Base-by-base conservation (phyloP, 495 filamentous ascomycete genomes). In the Mycothermus thermophilus region DNA sequence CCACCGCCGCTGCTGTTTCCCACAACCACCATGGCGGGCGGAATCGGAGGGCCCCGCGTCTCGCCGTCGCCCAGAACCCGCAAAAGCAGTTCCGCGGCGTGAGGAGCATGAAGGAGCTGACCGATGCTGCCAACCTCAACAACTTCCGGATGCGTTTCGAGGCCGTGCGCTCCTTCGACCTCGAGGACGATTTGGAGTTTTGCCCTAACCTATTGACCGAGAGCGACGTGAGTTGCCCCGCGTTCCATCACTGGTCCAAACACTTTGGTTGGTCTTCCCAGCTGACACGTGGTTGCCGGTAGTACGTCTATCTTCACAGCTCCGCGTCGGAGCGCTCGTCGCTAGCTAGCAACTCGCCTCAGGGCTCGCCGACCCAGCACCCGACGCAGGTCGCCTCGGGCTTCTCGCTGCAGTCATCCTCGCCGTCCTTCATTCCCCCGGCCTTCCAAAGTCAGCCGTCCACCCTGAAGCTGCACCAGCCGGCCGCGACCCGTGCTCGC, bases 181-280 rank as follows among this genome's bases (percentile, higher is more conserved):
- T 99, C 46, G 88, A 95, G 47, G 90, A 97, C 53, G 90, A 97
- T 56, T 66, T 95, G 62, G 80, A 93, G 55, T 97, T 97, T 60
- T 95, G 90, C 55, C 90, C 90, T 3, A 75, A 78, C 46, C 71
- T 97, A 44, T 67, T 95, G 65, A 94, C 87, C 16, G 87, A 96
- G 56, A 86, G 77, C 60, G 90, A 97, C 74, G 88, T 94, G 76
- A 71, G 86, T 81, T 11, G 6, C 6, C 22, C 22, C 6, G 6
- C 22, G 22, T 6, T 11, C 22, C 22, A 6, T 11, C 22, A 6
- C 22, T 25, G 22, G 11, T 6, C 22, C 22, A 25, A 6, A 25
- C 6, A 11, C 22, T 25, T 42, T 35, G 35, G 30, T 24, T 34
- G 32, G 28, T 26, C 22, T 19, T 24, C 20, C 13, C 19, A 26